Evolutionary conservation across 2,329 filamentous ascomycete species (phyloP), one percentile per base, ranked within the genome.

Genomic region (Trichoderma koningiopsis): DNA sequence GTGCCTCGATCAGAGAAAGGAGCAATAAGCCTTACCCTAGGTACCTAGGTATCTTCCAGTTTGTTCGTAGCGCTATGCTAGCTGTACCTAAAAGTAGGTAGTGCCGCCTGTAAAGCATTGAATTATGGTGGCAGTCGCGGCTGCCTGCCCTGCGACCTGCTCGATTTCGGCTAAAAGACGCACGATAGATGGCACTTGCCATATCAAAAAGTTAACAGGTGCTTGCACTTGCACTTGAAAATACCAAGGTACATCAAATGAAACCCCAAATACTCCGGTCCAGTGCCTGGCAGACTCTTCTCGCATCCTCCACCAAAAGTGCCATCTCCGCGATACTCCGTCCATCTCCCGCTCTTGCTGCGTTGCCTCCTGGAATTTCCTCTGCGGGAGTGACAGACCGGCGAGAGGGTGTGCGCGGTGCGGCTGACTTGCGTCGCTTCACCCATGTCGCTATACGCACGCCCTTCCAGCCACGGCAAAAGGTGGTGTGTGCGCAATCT

Each of bases 381-480:
- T 58, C 53, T 66, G 53, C 35, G 57, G 43, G 59, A 69, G 52
- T 58, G 53, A 64, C 53, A 64, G 60, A 40, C 49, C 8, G 27
- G 33, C 16, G 43, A 55, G 29, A 55, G 56, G 58, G 66, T 68
- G 66, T 66, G 55, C 16, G 55, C 40, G 47, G 53, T 69, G 68
- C 68, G 68, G 68, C 68, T 69, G 68, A 63, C 62, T 55, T 69
- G 55, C 61, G 61, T 57, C 58, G 24, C 58, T 63, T 60, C 67
- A 55, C 53, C 56, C 61, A 65, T 29, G 19, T 53, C 57, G 31
- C 59, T 66, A 55, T 67, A 31, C 59, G 49, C 68, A 64, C 68
- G 31, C 61, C 68, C 55, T 59, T 47, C 68, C 59, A 47, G 33
- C 68, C 55, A 49, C 19, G 65, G 65, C 22, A 61, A 55, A 68